Percentiles rank a stretch among this genome's conserved stretches.
phyloP scores from a whole-genome alignment of 164 flowering plant genomes.

The Piper betle region DNA sequence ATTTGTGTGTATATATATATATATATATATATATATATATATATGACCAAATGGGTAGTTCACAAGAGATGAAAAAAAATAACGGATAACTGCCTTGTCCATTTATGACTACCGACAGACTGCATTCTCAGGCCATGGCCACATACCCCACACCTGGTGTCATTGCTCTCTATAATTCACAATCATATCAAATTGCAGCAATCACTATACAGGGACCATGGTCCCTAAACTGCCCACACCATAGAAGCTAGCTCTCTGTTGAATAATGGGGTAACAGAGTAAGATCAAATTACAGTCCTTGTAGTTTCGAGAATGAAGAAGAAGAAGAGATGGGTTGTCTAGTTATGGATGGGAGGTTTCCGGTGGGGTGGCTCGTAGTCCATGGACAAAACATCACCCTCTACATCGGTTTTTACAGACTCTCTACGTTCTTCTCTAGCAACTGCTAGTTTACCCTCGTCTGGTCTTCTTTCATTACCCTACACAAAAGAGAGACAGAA shows the following conservation, averaged over 20 bases:
- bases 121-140: constrained; percentile 9
- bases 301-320: no score
- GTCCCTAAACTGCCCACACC: neutral
- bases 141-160: constrained; percentile 9
- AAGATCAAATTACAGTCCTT: neutral
- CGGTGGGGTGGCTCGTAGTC: constrained; percentile 9
- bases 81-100: constrained; percentile 15
- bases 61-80: constrained; percentile 4
- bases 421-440: constrained; percentile 17
- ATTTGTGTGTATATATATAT: no score
- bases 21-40: no score
- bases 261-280: neutral
- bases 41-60: neutral
- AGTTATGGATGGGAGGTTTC: constrained; percentile 8
- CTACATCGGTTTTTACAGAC: constrained; percentile 15
- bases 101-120: constrained; percentile 18
- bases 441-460: constrained; percentile 4
- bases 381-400: constrained; percentile 12
- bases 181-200: constrained; percentile 6
- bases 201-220: neutral
- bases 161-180: constrained; percentile 1
- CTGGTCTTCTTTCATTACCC: constrained; percentile 11
- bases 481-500: constrained; percentile 18
- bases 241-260: neutral
- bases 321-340: neutral